Conservation (phyloP, 805 yeast genomes). For the Starmerella vaccinii region DNA sequence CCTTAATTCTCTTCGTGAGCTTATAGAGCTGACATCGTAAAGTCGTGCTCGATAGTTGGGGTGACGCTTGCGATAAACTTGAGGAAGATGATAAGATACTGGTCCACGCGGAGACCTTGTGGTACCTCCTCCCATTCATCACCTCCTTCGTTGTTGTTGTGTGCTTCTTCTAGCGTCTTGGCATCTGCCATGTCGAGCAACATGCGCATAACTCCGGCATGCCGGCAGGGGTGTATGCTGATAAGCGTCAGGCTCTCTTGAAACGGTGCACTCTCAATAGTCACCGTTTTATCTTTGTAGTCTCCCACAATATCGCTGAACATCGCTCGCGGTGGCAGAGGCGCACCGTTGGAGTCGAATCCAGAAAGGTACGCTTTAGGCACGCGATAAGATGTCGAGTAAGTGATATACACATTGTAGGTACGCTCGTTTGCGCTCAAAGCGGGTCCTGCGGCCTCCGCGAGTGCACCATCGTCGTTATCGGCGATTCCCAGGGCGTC, state of each 20-base stretch:
- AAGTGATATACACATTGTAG: slow-evolving; percentile 83
- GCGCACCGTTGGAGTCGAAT: slow-evolving; percentile 70
- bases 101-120: slow-evolving; percentile 68
- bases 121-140: slow-evolving; percentile 54
- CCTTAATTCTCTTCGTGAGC: too few relatives aligned
- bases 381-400: slow-evolving; percentile 89
- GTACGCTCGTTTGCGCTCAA: slow-evolving; percentile 28
- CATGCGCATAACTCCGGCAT: slow-evolving; percentile 87
- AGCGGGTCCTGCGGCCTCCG: slow-evolving; percentile 2
- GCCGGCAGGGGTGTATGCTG: slow-evolving; percentile 93
- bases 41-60: slow-evolving; percentile 95
- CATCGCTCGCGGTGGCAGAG: slow-evolving; percentile 80
- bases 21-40: slow-evolving; percentile 84
- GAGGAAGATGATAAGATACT: slow-evolving; percentile 76
- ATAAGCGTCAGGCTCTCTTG: slow-evolving; percentile 60
- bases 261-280: slow-evolving; percentile 88
- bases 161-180: slow-evolving; percentile 17
- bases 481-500: slow-evolving; percentile 28
- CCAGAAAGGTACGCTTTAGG: slow-evolving; percentile 92
- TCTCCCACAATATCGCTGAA: slow-evolving; percentile 88
- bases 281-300: slow-evolving; percentile 90
- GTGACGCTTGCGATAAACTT: slow-evolving; percentile 95
- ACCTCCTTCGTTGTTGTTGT: slow-evolving; percentile 25
- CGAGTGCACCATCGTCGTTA: slow-evolving; percentile 34
- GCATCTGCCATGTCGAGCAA: slow-evolving; percentile 61